These are phyloP conservation scores for Boechera retrofracta DNA, from an alignment of 345 rosid species.

Conservation along the genomic window DNA sequence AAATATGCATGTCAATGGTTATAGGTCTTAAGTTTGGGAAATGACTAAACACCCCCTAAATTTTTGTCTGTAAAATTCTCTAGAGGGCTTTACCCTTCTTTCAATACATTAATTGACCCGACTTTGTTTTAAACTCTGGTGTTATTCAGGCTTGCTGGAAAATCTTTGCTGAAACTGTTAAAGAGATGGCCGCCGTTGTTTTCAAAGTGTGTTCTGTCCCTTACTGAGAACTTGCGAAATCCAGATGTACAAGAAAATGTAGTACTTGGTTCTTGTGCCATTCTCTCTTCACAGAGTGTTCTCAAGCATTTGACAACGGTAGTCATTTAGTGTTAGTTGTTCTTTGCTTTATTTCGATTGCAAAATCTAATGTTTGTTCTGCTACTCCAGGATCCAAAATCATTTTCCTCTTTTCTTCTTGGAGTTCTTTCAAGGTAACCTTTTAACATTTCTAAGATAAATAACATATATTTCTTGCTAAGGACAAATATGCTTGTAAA, in stretches of 20 bases:
- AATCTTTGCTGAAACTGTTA: conserved; percentile 82
- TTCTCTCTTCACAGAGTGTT: conserved; percentile 90
- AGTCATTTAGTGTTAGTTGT: conserved; percentile 41
- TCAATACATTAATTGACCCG: conserved; percentile 25
- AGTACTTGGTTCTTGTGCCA: conserved; percentile 91
- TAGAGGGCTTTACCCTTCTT: conserved; percentile 22
- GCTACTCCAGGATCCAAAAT: conserved; percentile 74
- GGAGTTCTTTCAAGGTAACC: conserved; percentile 90
- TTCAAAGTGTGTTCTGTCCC: conserved; percentile 82
- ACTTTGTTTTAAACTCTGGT: conserved; percentile 33
- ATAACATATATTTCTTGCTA: conserved; percentile 14
- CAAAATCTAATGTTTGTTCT: conserved; percentile 44
- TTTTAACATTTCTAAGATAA: conserved; percentile 22
- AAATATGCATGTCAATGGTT: conserved; percentile 26
- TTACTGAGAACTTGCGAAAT: conserved; percentile 67
- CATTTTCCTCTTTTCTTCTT: conserved; percentile 78
- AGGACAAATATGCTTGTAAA: conserved; percentile 18
- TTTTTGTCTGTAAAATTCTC: conserved; percentile 20
- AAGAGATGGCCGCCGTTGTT: conserved; percentile 96
- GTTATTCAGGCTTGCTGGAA: conserved; percentile 87
- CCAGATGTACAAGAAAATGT: conserved; percentile 71
- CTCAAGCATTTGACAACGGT: conserved; percentile 95
- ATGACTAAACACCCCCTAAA: conserved; percentile 7
- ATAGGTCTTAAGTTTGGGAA: conserved; percentile 19
- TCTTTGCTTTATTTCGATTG: conserved; percentile 32